A percentile compares a stretch with the other conserved stretches of the same genome.
Evolutionary conservation across 139 green algal species (phyloP).

Genomic region (Tetraselmis striata): DNA sequence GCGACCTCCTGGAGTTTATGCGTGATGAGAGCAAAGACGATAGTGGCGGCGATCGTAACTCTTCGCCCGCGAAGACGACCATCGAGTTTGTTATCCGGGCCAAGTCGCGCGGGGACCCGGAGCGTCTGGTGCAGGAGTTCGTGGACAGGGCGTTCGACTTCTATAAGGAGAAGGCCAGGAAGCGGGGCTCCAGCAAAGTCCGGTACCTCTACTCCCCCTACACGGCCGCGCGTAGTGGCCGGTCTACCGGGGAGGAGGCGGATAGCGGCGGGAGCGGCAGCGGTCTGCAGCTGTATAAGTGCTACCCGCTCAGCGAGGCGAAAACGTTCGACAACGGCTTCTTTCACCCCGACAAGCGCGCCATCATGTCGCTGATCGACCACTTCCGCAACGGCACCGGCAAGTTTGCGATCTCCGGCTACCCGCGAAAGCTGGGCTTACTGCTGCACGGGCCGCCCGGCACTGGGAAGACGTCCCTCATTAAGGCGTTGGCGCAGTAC

Average conservation of each 20-base stretch:
- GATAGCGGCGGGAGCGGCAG: background rate
- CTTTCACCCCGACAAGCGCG: background rate
- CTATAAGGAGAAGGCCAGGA: background rate
- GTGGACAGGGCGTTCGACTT: background rate
- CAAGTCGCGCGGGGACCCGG: background rate
- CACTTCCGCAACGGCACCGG: constrained; percentile 1
- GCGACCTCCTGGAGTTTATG: background rate
- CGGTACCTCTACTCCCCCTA: constrained; percentile 6
- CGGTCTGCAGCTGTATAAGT: background rate
- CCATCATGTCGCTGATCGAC: background rate
- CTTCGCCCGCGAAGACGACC: background rate
- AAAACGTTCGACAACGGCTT: constrained; percentile 4
- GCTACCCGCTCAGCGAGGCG: background rate
- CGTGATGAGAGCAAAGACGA: background rate
- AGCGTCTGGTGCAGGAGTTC: background rate
- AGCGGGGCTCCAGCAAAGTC: background rate
- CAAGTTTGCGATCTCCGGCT: background rate
- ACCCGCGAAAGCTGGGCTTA: background rate
- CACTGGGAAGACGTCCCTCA: background rate
- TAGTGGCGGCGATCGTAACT: background rate
- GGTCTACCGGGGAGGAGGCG: background rate
- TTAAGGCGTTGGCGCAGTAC: constrained; percentile 6
- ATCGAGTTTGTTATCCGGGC: background rate
- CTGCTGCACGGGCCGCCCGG: constrained; percentile 2
- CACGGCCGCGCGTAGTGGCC: background rate